Conservation (phyloP, 768 basidiomycete genomes). For the Gyrodon lividus region DNA sequence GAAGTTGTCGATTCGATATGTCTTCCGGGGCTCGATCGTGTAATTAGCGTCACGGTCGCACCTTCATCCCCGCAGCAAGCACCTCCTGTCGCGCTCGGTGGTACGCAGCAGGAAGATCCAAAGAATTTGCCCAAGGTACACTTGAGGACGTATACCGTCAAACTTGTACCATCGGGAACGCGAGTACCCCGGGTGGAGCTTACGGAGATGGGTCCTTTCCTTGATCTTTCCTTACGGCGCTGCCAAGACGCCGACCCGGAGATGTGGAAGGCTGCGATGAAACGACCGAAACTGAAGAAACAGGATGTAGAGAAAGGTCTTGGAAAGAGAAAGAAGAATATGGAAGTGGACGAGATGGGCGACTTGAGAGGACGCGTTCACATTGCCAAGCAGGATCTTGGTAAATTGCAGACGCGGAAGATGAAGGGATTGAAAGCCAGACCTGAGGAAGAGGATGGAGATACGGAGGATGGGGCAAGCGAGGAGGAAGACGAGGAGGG, state of each 20-base stretch:
- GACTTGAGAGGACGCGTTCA: constrained; percentile 90
- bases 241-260: constrained; percentile 75
- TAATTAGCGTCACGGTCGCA: constrained; percentile 77
- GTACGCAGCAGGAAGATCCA: constrained; percentile 37
- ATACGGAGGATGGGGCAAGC: not conserved
- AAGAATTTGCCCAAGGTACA: constrained; percentile 76
- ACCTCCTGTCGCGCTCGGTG: constrained; percentile 20
- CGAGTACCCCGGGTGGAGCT: constrained; percentile 82
- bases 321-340: constrained; percentile 92
- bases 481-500: constrained; percentile 18
- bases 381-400: constrained; percentile 84
- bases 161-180: constrained; percentile 71
- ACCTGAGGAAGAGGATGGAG: constrained; percentile 19
- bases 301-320: constrained; percentile 80
- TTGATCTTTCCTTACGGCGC: constrained; percentile 80
- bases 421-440: constrained; percentile 86
- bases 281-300: constrained; percentile 85
- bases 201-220: constrained; percentile 85
- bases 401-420: constrained; percentile 85
- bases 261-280: constrained; percentile 77
- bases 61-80: constrained; percentile 61
- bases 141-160: constrained; percentile 81
- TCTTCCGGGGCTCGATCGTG: constrained; percentile 81
- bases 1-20: constrained; percentile 82
- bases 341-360: constrained; percentile 98